Percentiles rank a stretch among this genome's conserved stretches.
These are phyloP conservation scores for Pelargonium fulgidum DNA, from an alignment of 441 rosid genomes.

Conservation along the genomic window DNA sequence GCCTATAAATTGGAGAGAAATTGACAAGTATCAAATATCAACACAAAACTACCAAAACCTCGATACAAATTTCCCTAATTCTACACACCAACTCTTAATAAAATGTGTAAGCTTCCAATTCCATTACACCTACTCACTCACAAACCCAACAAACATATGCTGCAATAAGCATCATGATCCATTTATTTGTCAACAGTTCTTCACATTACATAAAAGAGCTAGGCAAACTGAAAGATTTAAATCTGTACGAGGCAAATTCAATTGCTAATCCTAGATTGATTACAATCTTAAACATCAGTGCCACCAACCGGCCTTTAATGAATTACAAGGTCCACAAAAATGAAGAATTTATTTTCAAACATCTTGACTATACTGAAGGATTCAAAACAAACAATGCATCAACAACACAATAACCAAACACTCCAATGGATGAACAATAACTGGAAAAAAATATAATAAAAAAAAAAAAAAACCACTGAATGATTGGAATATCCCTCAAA, in stretches of 20 bases:
- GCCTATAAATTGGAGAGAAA: constrained; percentile 7
- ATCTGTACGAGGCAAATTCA: neutral
- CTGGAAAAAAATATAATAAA: too few species aligned
- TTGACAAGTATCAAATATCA: neutral
- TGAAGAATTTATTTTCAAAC: neutral
- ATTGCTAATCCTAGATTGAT: neutral
- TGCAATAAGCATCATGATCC: neutral
- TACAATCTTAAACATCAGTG: neutral
- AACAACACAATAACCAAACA: neutral
- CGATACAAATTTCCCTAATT: neutral
- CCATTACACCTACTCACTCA: neutral
- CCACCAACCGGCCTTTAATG: neutral
- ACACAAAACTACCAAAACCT: neutral
- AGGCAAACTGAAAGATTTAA: neutral
- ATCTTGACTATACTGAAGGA: neutral
- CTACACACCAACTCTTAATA: neutral
- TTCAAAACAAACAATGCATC: neutral
- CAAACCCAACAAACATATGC: neutral
- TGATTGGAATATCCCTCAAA: too few species aligned
- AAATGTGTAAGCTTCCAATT: constrained; percentile 1
- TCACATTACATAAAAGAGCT: neutral
- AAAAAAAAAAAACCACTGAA: too few species aligned
- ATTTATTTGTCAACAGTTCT: neutral
- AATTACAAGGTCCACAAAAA: neutral
- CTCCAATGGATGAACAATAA: neutral